Conservation (phyloP, 257 asterid genomes). For the Leonotis leonurus region DNA sequence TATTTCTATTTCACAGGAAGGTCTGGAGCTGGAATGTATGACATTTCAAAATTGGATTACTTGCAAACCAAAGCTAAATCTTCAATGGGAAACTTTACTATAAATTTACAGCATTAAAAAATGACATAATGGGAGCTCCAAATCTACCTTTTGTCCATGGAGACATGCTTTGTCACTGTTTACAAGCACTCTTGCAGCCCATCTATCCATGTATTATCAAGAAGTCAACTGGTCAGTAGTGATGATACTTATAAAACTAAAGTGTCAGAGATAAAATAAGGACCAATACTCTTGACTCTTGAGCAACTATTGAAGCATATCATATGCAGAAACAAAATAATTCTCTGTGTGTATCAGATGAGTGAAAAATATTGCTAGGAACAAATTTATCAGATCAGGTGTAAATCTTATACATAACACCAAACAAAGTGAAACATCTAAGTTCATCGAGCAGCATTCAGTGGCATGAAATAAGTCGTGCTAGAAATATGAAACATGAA, state of each 20-base stretch:
- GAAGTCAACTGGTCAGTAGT: background rate
- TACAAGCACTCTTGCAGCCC: constrained; percentile 97
- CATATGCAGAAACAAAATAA: background rate
- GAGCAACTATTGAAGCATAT: background rate
- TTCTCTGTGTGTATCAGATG: too few relatives aligned
- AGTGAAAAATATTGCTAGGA: background rate
- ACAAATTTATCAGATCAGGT: background rate
- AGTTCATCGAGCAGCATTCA: too few relatives aligned
- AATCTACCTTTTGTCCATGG: constrained; percentile 72
- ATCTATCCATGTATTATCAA: constrained; percentile 37
- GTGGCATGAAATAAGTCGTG: too few relatives aligned
- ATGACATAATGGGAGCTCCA: background rate
- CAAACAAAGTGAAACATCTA: background rate
- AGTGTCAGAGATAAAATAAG: background rate
- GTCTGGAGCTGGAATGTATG: too few relatives aligned
- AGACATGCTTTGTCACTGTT: constrained; percentile 64
- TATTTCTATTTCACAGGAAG: too few relatives aligned
- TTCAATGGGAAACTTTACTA: background rate
- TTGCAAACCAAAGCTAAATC: background rate
- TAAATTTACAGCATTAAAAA: background rate
- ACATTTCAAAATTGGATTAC: too few relatives aligned
- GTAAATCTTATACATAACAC: background rate
- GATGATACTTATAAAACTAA: background rate
- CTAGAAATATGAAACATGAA: background rate
- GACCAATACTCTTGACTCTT: background rate